Evolutionary conservation across 441 rosid species (phyloP).

Genomic region (Adansonia madagascariensis): DNA sequence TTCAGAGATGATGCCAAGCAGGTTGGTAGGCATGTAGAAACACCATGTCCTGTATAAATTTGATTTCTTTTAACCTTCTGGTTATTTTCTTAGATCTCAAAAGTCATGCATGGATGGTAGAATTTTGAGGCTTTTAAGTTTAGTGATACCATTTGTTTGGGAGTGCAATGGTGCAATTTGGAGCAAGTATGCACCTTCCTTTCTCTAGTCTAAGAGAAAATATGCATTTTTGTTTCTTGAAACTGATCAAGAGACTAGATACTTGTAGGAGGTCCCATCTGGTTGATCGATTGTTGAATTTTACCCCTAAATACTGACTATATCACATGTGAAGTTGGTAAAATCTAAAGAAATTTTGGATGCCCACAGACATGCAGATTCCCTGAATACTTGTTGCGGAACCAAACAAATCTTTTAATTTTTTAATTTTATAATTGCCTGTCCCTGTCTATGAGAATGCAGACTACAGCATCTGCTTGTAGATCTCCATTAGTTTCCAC

Average conservation of each 20-base stretch:
- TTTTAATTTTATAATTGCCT: neutral
- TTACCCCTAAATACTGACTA: neutral
- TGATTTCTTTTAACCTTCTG: conserved; percentile 7
- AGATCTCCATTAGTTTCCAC: neutral
- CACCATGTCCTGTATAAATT: conserved; percentile 12
- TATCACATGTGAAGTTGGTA: neutral
- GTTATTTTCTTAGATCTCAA: neutral
- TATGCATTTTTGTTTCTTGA: conserved; percentile 3
- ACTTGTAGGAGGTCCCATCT: neutral
- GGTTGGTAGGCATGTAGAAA: conserved; percentile 47
- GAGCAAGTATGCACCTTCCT: neutral
- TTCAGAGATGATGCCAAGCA: conserved; percentile 95
- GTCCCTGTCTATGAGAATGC: neutral
- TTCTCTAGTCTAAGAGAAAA: neutral
- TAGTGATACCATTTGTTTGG: neutral
- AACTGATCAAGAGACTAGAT: neutral
- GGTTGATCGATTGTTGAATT: neutral
- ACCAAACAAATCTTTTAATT: neutral
- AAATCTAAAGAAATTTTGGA: neutral
- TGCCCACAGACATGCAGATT: neutral
- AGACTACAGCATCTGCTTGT: neutral
- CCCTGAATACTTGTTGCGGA: neutral
- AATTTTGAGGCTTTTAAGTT: neutral
- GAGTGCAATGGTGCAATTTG: neutral
- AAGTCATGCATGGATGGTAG: neutral